phyloP scores from a whole-genome alignment of 169 alveolate species.

The Plasmodium inui region DNA sequence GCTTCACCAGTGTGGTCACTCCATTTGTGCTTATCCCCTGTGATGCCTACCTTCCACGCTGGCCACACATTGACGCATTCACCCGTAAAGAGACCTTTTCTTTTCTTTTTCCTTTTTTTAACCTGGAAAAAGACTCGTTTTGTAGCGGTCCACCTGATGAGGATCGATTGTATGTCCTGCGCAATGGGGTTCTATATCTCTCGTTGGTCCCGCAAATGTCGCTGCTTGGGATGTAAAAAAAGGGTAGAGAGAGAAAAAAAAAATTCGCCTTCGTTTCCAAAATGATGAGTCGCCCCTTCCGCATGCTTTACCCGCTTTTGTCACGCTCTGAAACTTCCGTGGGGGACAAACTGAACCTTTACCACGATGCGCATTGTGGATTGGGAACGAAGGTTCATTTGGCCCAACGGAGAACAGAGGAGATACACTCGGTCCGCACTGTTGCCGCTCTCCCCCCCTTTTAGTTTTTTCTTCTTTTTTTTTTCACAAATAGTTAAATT shows the following conservation, averaged over 20 bases:
- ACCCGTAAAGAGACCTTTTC: background rate
- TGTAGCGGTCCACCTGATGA: background rate
- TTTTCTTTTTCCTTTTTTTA: background rate
- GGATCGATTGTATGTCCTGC: background rate
- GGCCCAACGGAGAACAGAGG: background rate
- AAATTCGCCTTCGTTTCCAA: background rate
- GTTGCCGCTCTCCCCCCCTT: background rate
- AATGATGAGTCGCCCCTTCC: background rate
- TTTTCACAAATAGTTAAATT: background rate
- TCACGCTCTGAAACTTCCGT: background rate
- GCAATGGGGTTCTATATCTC: background rate
- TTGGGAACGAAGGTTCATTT: background rate
- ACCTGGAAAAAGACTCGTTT: background rate
- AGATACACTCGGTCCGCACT: background rate
- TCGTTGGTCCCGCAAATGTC: background rate
- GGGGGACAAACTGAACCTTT: background rate
- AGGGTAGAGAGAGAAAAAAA: background rate
- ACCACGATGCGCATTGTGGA: background rate
- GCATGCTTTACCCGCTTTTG: background rate
- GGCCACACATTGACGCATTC: background rate
- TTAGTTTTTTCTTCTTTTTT: background rate
- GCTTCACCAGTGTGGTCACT: background rate
- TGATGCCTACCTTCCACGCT: background rate
- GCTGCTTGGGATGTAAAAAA: background rate
- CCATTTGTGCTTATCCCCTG: background rate